A percentile compares a stretch with the other conserved stretches of the same genome.
Evolutionary conservation across 441 rosid genomes (phyloP).

Genomic region (Brassica hybrid): DNA sequence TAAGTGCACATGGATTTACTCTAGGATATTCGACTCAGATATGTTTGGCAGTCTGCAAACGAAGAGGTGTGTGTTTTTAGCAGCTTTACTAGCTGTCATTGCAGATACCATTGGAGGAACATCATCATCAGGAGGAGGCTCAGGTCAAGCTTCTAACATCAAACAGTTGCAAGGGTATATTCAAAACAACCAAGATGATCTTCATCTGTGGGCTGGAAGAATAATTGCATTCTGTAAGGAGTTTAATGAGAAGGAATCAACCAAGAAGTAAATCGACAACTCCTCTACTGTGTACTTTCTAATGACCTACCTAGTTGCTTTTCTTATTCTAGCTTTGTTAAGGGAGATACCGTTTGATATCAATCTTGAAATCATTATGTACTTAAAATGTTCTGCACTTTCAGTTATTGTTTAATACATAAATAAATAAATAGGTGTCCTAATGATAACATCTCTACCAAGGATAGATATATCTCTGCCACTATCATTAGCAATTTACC

Average conservation of each 20-base stretch:
- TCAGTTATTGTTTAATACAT: background rate
- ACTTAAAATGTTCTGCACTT: background rate
- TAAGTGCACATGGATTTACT: constrained; percentile 16
- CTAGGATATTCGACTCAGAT: constrained; percentile 5
- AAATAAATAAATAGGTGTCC: background rate
- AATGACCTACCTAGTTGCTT: background rate
- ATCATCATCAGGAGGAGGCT: background rate
- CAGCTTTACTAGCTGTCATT: constrained; percentile 2
- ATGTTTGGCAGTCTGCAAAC: constrained; percentile 4
- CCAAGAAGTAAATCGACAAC: background rate
- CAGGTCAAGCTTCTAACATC: constrained; percentile 4
- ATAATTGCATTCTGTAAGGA: constrained; percentile 1
- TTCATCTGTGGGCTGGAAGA: constrained; percentile 6
- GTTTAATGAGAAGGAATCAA: background rate
- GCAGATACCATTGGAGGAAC: constrained; percentile 3
- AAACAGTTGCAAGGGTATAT: constrained; percentile 8
- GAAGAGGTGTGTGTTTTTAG: background rate
- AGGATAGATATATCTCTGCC: background rate
- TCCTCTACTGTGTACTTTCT: background rate
- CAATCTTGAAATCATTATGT: background rate
- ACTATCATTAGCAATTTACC: background rate
- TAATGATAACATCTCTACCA: background rate
- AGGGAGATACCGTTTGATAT: background rate
- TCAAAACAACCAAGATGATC: background rate
- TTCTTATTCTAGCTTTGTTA: background rate